A percentile compares a stretch with the other conserved stretches of the same genome.
phyloP scores from a whole-genome alignment of 768 basidiomycete genomes.

The Rubroboletus pulcherrimus region DNA sequence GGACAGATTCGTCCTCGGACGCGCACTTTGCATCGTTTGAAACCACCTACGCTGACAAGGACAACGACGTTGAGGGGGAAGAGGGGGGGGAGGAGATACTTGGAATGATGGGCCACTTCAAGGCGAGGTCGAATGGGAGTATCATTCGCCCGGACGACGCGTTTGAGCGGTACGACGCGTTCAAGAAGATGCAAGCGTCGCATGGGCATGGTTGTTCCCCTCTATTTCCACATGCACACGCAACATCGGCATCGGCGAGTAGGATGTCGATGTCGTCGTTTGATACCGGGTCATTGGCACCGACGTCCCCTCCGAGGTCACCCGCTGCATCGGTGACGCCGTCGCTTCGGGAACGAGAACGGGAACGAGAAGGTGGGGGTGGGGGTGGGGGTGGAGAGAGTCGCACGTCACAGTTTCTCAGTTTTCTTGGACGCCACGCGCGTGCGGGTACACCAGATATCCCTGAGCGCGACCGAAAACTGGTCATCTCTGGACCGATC shows the following conservation, averaged over 20 bases:
- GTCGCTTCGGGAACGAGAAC: conserved; percentile 28
- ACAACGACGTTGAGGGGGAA: too few species aligned
- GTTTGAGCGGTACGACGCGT: conserved; percentile 86
- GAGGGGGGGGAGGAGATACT: background rate
- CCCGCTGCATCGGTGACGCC: conserved; percentile 32
- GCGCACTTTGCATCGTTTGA: background rate
- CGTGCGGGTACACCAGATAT: conserved; percentile 46
- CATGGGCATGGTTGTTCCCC: conserved; percentile 9
- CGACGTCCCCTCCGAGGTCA: conserved; percentile 40
- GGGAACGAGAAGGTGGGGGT: background rate
- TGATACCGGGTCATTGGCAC: conserved; percentile 35
- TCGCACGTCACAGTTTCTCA: conserved; percentile 48
- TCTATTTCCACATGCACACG: background rate
- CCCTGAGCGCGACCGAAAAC: conserved; percentile 41
- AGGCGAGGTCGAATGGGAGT: conserved; percentile 13
- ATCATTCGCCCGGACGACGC: conserved; percentile 65
- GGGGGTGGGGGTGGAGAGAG: conserved; percentile 27
- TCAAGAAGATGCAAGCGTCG: conserved; percentile 50
- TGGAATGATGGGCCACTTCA: background rate
- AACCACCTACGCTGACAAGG: background rate
- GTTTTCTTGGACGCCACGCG: conserved; percentile 54
- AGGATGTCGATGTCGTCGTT: conserved; percentile 64
- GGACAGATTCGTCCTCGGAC: conserved; percentile 6
- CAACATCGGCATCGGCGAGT: conserved; percentile 26
- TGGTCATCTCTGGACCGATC: conserved; percentile 70